Evolutionary conservation across 83 land plant genomes (phyloP).

Genomic region (Picea engelmannii): DNA sequence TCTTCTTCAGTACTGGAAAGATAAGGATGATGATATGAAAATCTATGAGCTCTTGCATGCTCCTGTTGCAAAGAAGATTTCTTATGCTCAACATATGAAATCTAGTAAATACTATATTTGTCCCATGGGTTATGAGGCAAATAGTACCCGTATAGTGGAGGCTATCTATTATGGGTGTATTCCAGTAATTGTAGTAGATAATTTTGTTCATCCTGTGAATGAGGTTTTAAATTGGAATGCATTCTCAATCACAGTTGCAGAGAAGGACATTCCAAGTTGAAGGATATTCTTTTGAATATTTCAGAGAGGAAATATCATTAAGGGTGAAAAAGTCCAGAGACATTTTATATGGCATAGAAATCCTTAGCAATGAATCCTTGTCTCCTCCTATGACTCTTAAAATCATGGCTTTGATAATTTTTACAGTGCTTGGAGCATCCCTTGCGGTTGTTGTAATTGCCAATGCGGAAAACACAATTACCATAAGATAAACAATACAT

Average conservation of each 20-base stretch:
- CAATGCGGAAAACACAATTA: no score
- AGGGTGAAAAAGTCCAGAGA: conserved; percentile 63
- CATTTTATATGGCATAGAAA: conserved; percentile 71
- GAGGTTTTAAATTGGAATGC: conserved; percentile 76
- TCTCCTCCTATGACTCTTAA: conserved; percentile 49
- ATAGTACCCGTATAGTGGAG: conserved; percentile 84
- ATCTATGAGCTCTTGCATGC: conserved; percentile 70
- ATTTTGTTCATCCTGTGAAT: conserved; percentile 66
- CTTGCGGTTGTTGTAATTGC: conserved; percentile 76
- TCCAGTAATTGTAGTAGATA: conserved; percentile 85
- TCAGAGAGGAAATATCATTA: conserved; percentile 37
- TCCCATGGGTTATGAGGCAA: conserved; percentile 84
- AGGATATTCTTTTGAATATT: conserved; percentile 54
- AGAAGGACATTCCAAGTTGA: conserved; percentile 81
- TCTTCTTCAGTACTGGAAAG: conserved; percentile 76
- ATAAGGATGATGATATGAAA: conserved; percentile 79
- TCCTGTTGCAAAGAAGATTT: conserved; percentile 44
- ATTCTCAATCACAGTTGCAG: conserved; percentile 70
- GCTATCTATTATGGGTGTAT: conserved; percentile 80
- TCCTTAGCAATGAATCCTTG: conserved; percentile 26
- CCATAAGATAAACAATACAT: no score
- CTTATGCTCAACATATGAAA: conserved; percentile 77
- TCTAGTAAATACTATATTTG: conserved; percentile 77
- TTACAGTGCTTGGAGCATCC: conserved; percentile 80
- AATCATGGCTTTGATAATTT: conserved; percentile 51